phyloP scores from a whole-genome alignment of 257 asterid genomes.

The Solanum phureja region DNA sequence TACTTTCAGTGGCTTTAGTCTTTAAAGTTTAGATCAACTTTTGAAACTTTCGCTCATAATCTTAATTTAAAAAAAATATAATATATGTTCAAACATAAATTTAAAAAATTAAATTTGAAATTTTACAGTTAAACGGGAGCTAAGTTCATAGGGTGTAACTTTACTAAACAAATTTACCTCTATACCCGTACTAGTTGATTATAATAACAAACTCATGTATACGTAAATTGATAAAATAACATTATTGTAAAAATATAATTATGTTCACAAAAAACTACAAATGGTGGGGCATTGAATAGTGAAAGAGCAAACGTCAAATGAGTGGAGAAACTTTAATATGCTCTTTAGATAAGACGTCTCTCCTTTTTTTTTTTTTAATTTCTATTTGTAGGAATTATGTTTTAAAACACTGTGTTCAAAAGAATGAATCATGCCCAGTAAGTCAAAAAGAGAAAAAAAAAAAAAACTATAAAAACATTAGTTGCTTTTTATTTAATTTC shows the following conservation, averaged over 20 bases:
- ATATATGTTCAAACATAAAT: too few species aligned
- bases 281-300: constrained; percentile 2
- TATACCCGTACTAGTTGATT: not conserved
- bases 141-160: not conserved
- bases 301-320: constrained; percentile 12
- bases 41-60: too few species aligned
- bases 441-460: not conserved
- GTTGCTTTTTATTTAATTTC: not conserved
- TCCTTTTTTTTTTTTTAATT: not conserved
- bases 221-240: not conserved
- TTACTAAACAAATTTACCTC: not conserved
- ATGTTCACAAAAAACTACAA: not conserved
- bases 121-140: not conserved
- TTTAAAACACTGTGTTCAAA: not conserved
- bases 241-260: not conserved
- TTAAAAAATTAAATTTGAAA: not conserved
- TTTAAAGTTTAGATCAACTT: too few species aligned
- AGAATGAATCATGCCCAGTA: not conserved
- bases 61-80: too few species aligned
- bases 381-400: not conserved
- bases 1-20: too few species aligned
- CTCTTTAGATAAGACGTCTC: constrained; percentile 31
- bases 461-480: not conserved
- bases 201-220: not conserved
- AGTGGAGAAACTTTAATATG: constrained; percentile 47